Base-by-base conservation (phyloP, 495 filamentous ascomycete species). In the Lentithecium fluviatile region DNA sequence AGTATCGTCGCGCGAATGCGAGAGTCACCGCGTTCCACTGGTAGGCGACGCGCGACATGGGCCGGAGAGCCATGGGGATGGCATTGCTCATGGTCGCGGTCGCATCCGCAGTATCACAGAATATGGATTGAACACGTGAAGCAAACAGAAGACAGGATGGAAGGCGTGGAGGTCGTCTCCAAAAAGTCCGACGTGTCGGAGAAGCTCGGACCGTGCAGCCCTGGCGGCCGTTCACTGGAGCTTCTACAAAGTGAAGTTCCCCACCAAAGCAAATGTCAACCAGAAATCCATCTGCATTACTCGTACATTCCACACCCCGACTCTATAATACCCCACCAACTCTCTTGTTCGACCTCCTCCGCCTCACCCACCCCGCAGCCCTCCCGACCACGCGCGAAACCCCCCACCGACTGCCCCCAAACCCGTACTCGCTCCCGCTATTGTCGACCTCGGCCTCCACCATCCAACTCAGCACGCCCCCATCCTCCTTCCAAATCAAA, bases 81-180 rank as follows among this genome's bases (percentile, higher is more conserved):
- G 62, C 70, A 69, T 73, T 67, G 67, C 60, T 74, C 72, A 74
- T 74, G 43, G 50, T 42, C 8, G 21, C 17, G 46, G 46, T 26
- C 43, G 21, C n/a, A 49, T 40, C 11, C 49, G 58, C 49, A 15
- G 25, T 26, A 36, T 25, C 19, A 21, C n/a, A 40, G 42, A 51
- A 17, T 11, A 13, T 32, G 3, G 29, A 15, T 43, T 13, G 15
- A 4, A 43, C 40, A 15, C 40, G 19, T n/a, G 40, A 43, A 15
- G 40, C 19, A 15, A n/a, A 13, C 40, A 43, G 40, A 43, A 20
- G 13, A 43, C 15, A 20, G 4, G 40, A 43, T 43, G 40, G 40
- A 43, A 43, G 15, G 4, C 15, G 15, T 43, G 5, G 19, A 20
- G 5, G 40, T 43, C 15, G 6, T 20, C 15, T 20, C 40, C 4